These are phyloP conservation scores for Ogataea glucozyma DNA, from an alignment of 805 yeast genomes.

Conservation along the genomic window DNA sequence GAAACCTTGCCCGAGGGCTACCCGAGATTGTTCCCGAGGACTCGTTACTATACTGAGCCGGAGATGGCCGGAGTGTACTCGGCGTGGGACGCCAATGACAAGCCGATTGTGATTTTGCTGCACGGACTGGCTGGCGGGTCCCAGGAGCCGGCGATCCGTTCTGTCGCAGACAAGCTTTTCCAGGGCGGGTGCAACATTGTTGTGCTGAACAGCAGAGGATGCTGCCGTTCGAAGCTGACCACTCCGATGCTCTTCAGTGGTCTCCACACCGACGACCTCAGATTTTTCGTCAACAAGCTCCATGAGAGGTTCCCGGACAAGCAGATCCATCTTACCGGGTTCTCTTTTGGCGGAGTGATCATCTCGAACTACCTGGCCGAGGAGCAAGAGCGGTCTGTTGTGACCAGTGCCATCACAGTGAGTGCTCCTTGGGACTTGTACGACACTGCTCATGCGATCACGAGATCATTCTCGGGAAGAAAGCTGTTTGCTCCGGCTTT, in stretches of 20 bases:
- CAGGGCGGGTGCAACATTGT: constrained; percentile 52
- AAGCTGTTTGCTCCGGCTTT: constrained; percentile 44
- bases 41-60: constrained; percentile 54
- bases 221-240: constrained; percentile 71
- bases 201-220: constrained; percentile 70
- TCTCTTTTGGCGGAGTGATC: constrained; percentile 72
- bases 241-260: constrained; percentile 70
- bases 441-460: constrained; percentile 50
- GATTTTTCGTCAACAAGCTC: constrained; percentile 55
- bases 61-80: constrained; percentile 40
- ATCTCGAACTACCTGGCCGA: constrained; percentile 70
- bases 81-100: constrained; percentile 38
- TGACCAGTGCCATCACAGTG: constrained; percentile 59
- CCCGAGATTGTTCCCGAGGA: constrained; percentile 68
- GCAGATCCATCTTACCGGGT: constrained; percentile 65
- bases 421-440: constrained; percentile 76
- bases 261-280: constrained; percentile 66
- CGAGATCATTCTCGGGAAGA: constrained; percentile 39
- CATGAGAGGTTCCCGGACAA: constrained; percentile 57
- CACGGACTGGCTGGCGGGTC: constrained; percentile 85
- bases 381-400: constrained; percentile 52
- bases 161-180: constrained; percentile 48
- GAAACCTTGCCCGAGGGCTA: constrained; percentile 51
- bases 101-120: constrained; percentile 60
- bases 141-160: constrained; percentile 69